These are phyloP conservation scores for Flaveria floridana DNA, from an alignment of 140 eudicot genomes.

Conservation along the genomic window DNA sequence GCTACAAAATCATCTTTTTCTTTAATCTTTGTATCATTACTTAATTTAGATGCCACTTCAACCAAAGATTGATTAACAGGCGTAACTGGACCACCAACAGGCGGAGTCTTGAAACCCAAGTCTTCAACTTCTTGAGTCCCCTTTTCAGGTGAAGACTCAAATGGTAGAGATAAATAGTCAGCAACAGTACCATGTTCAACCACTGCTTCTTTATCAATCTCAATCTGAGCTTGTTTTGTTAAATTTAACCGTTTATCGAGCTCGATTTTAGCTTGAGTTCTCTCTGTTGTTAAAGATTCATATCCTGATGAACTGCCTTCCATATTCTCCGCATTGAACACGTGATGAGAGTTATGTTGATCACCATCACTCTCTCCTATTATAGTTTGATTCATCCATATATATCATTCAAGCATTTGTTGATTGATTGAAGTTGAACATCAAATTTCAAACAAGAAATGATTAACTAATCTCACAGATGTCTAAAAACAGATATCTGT, in stretches of 20 bases:
- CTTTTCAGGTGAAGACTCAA: conserved; percentile 32
- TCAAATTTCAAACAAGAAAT: not conserved
- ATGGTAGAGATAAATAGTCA: conserved; percentile 31
- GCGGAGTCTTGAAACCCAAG: conserved; percentile 27
- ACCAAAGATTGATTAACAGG: conserved; percentile 31
- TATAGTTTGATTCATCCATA: conserved; percentile 35
- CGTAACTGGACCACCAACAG: conserved; percentile 33
- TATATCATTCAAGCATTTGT: not conserved
- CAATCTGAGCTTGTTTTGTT: conserved; percentile 16
- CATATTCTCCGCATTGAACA: conserved; percentile 24
- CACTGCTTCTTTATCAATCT: conserved; percentile 19
- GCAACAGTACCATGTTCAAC: conserved; percentile 32
- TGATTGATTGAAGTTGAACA: not conserved
- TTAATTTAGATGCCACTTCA: conserved; percentile 30
- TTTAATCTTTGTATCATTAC: conserved; percentile 15
- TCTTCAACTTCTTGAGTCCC: conserved; percentile 27
- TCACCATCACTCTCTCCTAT: conserved; percentile 57
- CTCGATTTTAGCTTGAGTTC: not conserved
- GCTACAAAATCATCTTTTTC: conserved; percentile 20
- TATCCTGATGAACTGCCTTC: conserved; percentile 21
- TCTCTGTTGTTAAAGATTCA: conserved; percentile 25
- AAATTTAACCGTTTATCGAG: too few relatives aligned
- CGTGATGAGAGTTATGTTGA: conserved; percentile 34
- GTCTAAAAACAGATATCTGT: not conserved
- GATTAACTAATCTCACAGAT: not conserved